Percentiles rank a stretch among this genome's conserved stretches.
These are phyloP conservation scores for Paramecium primaurelia DNA, from an alignment of 73 alveolate genomes.

Conservation along the genomic window DNA sequence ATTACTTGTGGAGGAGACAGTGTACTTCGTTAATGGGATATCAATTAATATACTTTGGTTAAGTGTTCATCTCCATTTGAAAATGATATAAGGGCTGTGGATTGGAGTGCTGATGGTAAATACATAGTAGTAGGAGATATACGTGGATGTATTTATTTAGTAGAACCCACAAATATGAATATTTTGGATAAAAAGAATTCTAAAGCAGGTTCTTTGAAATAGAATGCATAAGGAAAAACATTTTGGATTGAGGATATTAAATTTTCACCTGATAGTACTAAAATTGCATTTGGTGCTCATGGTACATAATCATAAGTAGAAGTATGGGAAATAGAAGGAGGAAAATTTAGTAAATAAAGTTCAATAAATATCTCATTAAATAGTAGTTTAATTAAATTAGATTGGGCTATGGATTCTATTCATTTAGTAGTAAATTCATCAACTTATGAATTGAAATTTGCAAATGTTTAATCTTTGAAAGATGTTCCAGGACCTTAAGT, in stretches of 20 bases:
- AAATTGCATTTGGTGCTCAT: slow-evolving; percentile 95
- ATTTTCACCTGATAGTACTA: slow-evolving; percentile 83
- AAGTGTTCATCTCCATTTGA: slow-evolving; percentile 72
- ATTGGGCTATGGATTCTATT: slow-evolving; percentile 90
- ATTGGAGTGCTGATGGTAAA: slow-evolving; percentile 84
- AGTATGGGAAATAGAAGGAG: slow-evolving; percentile 74
- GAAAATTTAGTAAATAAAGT: slow-evolving; percentile 61
- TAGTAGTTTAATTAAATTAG: slow-evolving; percentile 91
- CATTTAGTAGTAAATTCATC: slow-evolving; percentile 85
- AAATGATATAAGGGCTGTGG: slow-evolving; percentile 83
- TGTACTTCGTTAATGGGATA: slow-evolving; percentile 89
- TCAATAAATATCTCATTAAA: slow-evolving; percentile 79
- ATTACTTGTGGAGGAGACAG: slow-evolving; percentile 97
- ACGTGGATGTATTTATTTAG: slow-evolving; percentile 75
- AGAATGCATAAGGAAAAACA: slow-evolving; percentile 30
- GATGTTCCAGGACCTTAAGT: slow-evolving; percentile 82
- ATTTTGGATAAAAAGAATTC: slow-evolving; percentile 69
- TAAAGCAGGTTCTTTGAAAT: slow-evolving; percentile 61
- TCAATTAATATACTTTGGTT: slow-evolving; percentile 69
- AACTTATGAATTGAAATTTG: slow-evolving; percentile 93
- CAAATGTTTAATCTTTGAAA: slow-evolving; percentile 74
- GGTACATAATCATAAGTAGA: slow-evolving; percentile 90
- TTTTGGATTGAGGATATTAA: slow-evolving; percentile 91
- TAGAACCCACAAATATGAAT: slow-evolving; percentile 71
- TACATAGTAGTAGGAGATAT: slow-evolving; percentile 83